Conservation (phyloP, 176 grass and related monocot genomes). For the Rhipidocladum racemiflorum region DNA sequence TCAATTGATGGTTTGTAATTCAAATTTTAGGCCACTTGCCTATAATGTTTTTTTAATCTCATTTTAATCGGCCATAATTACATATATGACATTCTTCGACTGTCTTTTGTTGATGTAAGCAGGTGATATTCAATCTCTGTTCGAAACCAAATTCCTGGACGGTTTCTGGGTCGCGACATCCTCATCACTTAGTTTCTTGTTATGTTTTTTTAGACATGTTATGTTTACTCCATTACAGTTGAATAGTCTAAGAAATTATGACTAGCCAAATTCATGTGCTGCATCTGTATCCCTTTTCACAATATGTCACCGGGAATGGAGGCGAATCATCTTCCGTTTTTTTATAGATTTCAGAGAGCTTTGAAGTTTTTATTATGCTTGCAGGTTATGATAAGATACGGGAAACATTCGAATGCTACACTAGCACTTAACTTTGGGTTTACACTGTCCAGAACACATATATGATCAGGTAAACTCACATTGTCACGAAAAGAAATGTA, state of each 20-base stretch:
- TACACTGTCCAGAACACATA: slow-evolving; percentile 64
- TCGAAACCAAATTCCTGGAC: too few relatives aligned
- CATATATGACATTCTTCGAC: too few relatives aligned
- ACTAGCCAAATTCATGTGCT: not conserved
- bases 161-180: too few relatives aligned
- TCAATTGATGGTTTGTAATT: too few relatives aligned
- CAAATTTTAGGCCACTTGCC: too few relatives aligned
- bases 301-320: not conserved
- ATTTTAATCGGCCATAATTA: too few relatives aligned
- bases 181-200: slow-evolving; percentile 16
- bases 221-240: not conserved
- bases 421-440: slow-evolving; percentile 77
- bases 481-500: not conserved
- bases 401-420: slow-evolving; percentile 69
- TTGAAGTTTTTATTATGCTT: slow-evolving; percentile 28
- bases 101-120: too few relatives aligned
- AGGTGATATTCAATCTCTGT: too few relatives aligned
- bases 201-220: not conserved
- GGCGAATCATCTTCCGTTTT: not conserved
- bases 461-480: slow-evolving; percentile 69
- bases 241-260: not conserved
- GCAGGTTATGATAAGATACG: slow-evolving; percentile 84
- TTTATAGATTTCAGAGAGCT: not conserved
- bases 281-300: not conserved
- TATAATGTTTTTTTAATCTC: too few relatives aligned